Base-by-base conservation (phyloP, 2,329 filamentous ascomycete species). In the Epichloe amarillans region DNA sequence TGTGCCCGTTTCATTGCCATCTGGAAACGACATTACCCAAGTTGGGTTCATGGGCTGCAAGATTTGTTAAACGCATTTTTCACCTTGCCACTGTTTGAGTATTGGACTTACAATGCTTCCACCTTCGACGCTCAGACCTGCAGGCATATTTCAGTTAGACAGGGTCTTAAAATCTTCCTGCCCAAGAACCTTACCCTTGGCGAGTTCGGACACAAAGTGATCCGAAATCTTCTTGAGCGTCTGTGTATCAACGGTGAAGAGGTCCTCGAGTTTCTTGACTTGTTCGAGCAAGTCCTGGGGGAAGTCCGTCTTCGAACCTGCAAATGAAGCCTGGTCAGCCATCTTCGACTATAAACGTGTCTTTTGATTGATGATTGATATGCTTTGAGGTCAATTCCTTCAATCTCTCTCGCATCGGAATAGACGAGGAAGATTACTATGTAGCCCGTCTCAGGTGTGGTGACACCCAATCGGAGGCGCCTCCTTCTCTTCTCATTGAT, bases 31-130 rank as follows among this genome's bases (percentile, higher is more conserved):
- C 82, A 95, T 89, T 56, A 94, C 89, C 91, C 91, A 96, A 51
- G 90, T 95, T 53, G 91, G 86, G 71, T 96, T 96, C 91, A 97
- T 96, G 53, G 91, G 90, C 88, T 95, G 46, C 47, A 6, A 33
- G 5, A 19, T 10, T n/a, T 11, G 43, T 65, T 54, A 62, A 64
- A 52, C 49, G 23, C 37, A 19, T 3, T 19, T 19, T 36, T 26
- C 11, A 39, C 7, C n/a, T 15, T 19, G 21, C 3, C 35, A 33
- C 12, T n/a, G 19, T 19, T 12, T 21, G 5, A 17, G 8, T 41
- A 14, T 26, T 42, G 8, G 19, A 75, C 87, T 76, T 69, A 95
- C 88, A 68, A 98, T 97, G 66, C 84, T 94, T 54, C 89, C 90
- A 55, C 91, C 91, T 69, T 95, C 84, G 52, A 89, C 84, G 50